A percentile compares a stretch with the other conserved stretches of the same genome.
phyloP scores from a whole-genome alignment of 176 grass and related monocot species.

The Elymus sibiricus region DNA sequence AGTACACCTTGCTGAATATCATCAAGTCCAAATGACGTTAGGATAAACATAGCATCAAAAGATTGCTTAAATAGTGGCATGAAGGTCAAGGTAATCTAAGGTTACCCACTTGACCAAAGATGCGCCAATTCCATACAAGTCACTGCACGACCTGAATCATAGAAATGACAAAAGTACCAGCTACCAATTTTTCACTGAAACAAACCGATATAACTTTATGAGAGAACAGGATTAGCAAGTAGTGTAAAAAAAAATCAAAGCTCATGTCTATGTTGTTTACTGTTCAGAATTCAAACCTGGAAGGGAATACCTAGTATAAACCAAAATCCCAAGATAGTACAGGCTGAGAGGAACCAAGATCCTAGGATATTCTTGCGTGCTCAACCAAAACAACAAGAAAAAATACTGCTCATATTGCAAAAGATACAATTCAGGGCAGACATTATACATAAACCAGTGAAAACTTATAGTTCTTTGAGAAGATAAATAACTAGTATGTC shows the following conservation, averaged over 20 bases:
- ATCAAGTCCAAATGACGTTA: not conserved
- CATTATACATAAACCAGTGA: too few species aligned
- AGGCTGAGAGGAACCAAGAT: too few species aligned
- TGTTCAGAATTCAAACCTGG: not conserved
- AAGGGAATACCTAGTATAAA: not conserved
- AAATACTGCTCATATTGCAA: too few species aligned
- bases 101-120: not conserved
- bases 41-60: not conserved
- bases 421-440: too few species aligned
- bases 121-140: not conserved
- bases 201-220: not conserved
- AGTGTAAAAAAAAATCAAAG: not conserved
- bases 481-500: too few species aligned
- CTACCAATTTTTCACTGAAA: not conserved
- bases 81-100: not conserved
- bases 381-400: too few species aligned
- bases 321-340: too few species aligned
- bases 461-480: too few species aligned
- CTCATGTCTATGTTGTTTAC: not conserved
- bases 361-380: too few species aligned
- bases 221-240: not conserved
- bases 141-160: not conserved
- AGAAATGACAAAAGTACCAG: not conserved
- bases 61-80: not conserved
- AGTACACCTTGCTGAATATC: not conserved